Evolutionary conservation across 768 basidiomycete genomes (phyloP), one percentile per base, ranked within the genome.

Genomic region (Tylopilus vinaceipallidus): DNA sequence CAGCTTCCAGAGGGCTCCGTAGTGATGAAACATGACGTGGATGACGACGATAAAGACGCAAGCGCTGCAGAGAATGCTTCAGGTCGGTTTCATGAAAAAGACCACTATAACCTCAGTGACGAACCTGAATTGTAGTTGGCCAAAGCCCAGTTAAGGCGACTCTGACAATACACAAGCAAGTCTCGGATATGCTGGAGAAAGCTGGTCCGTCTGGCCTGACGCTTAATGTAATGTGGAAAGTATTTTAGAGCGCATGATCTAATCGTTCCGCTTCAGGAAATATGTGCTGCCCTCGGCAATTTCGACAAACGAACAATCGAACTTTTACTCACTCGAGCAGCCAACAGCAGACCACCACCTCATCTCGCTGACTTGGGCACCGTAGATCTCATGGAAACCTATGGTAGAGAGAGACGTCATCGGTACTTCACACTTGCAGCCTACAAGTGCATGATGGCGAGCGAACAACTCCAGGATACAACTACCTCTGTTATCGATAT

Each of bases 271-370:
- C 16, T 54, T 12, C 48, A 91, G 89, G 85, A 88, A 62, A 69
- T 89, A 11, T 80, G 84, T 36, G 56, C 60, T 12, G 73, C 79
- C 26, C 73, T 93, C 17, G 78, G 80, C 55, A 74, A 82, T 53
- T 87, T 93, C 52, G 88, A 94, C 65, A 81, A 79, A 61, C 84
- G 93, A 23, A 91, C 86, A 2, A 75, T 94, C 42, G 93, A 95
- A 63, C 76, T 91, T n/a, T 70, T 91, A 22, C 76, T 94, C 27
- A 75, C 77, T 14, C 81, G 87, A 37, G 80, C 87, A 19, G 83
- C 83, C 55, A 83, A 77, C 59, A 74, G 63, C 50, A 74, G 73
- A 10, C 82, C 84, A 13, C 91, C 91, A 4, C 52, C 78, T 6
- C 90, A 92, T 65, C 77, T 94, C 13, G 73, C 73, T 44, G 88